phyloP scores from a whole-genome alignment of 140 eudicot genomes.

The Bidens hawaiensis region DNA sequence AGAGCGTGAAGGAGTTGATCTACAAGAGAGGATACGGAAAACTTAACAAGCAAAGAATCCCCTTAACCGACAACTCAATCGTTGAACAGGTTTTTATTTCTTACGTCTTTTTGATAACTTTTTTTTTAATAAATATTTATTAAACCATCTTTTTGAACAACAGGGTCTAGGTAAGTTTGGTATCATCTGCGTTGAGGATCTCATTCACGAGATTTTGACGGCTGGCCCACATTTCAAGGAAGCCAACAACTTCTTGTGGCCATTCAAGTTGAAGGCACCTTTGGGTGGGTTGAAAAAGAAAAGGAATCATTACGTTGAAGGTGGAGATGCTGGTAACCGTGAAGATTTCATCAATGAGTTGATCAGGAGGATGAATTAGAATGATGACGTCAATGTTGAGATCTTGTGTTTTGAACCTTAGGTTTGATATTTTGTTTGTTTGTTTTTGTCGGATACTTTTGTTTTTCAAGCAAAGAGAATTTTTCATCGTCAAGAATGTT shows the following conservation, averaged over 20 bases:
- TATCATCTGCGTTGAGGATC: slow-evolving; percentile 62
- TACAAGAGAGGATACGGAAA: slow-evolving; percentile 78
- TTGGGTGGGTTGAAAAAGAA: slow-evolving; percentile 73
- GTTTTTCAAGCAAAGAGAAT: slow-evolving; percentile 8
- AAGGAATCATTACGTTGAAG: slow-evolving; percentile 75
- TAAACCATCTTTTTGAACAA: not conserved
- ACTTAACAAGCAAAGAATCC: slow-evolving; percentile 57
- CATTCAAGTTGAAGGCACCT: slow-evolving; percentile 29
- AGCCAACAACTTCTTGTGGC: slow-evolving; percentile 31
- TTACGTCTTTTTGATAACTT: not conserved
- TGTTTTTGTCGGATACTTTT: slow-evolving; percentile 9
- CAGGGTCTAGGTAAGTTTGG: slow-evolving; percentile 57
- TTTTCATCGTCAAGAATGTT: not conserved
- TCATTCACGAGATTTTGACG: slow-evolving; percentile 64
- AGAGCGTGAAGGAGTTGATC: slow-evolving; percentile 70
- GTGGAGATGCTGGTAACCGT: slow-evolving; percentile 83
- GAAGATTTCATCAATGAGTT: slow-evolving; percentile 61
- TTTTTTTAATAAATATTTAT: not conserved
- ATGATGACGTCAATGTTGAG: not conserved
- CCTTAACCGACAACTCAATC: slow-evolving; percentile 64
- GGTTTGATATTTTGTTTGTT: slow-evolving; percentile 9
- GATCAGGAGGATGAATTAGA: slow-evolving; percentile 67
- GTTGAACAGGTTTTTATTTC: slow-evolving; percentile 49
- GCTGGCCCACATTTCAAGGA: slow-evolving; percentile 75
- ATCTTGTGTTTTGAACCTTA: slow-evolving; percentile 3